Conservation (phyloP, 148 eudicot species). For the Polygonum maritimum region DNA sequence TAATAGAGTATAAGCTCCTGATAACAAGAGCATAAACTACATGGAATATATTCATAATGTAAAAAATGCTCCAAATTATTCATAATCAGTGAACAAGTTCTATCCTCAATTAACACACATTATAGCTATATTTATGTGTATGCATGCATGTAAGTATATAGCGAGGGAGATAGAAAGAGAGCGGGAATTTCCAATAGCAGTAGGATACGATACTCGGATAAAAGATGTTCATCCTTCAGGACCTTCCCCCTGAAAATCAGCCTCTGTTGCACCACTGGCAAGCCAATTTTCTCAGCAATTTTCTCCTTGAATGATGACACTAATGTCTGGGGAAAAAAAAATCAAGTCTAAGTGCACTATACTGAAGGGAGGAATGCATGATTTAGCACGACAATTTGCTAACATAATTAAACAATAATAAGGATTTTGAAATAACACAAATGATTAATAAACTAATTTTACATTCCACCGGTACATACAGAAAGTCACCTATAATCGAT, state of each 20-base stretch:
- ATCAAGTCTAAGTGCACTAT: neutral
- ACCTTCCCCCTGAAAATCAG: conserved; percentile 93
- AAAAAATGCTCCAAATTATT: neutral
- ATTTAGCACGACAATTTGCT: neutral
- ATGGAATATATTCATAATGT: neutral
- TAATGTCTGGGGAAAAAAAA: conserved; percentile 45
- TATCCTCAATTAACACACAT: neutral
- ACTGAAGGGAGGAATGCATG: neutral
- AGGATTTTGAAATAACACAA: neutral
- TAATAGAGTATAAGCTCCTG: neutral
- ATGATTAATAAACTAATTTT: neutral
- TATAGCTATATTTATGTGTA: neutral
- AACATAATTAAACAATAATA: neutral
- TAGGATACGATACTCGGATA: conserved; percentile 91
- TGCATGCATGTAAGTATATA: too few relatives aligned
- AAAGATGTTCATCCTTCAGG: conserved; percentile 71
- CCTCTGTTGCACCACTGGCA: conserved; percentile 80
- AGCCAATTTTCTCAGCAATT: conserved; percentile 62
- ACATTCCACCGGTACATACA: neutral
- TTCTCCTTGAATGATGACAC: conserved; percentile 74
- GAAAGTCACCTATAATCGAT: neutral
- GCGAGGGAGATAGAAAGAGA: neutral
- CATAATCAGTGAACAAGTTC: neutral
- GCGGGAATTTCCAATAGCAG: neutral
- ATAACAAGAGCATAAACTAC: neutral